Evolutionary conservation across 2,329 filamentous ascomycete genomes (phyloP).

Genomic region (Neopestalotiopsis sp.): DNA sequence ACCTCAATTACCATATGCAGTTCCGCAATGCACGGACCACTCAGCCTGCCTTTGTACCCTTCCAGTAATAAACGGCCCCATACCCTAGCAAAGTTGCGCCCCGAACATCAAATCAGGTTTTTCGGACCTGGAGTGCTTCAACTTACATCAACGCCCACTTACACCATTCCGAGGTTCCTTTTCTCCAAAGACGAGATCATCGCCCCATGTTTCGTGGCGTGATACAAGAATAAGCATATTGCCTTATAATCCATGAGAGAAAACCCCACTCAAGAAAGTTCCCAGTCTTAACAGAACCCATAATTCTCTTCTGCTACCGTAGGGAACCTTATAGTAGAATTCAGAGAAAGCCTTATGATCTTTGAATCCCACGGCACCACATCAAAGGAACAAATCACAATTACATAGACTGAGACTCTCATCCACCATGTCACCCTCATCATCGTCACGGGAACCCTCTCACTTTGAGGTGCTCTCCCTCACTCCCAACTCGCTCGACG

Average conservation of each 20-base stretch:
- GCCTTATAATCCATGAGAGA: not conserved
- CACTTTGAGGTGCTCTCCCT: constrained; percentile 67
- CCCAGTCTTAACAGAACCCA: not conserved
- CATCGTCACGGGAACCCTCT: constrained; percentile 44
- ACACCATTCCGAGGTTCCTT: constrained; percentile 4
- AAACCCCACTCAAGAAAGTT: not conserved
- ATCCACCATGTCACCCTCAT: constrained; percentile 30
- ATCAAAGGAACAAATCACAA: not conserved
- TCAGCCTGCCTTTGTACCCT: not conserved
- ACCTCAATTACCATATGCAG: not conserved
- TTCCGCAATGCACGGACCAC: not conserved
- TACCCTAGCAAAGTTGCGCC: not conserved
- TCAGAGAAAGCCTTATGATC: not conserved
- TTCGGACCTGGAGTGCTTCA: not conserved
- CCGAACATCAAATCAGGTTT: constrained; percentile 12
- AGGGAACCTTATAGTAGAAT: not conserved
- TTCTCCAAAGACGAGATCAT: not conserved
- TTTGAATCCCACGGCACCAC: not conserved
- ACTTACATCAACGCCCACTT: constrained; percentile 15
- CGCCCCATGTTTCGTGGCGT: not conserved
- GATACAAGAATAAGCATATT: no score
- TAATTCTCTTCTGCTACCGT: not conserved
- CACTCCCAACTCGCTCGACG: constrained; percentile 51
- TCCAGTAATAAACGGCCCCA: not conserved
- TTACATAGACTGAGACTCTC: no score